Base-by-base conservation (phyloP, 2,329 filamentous ascomycete species). In the Trichoderma breve region DNA sequence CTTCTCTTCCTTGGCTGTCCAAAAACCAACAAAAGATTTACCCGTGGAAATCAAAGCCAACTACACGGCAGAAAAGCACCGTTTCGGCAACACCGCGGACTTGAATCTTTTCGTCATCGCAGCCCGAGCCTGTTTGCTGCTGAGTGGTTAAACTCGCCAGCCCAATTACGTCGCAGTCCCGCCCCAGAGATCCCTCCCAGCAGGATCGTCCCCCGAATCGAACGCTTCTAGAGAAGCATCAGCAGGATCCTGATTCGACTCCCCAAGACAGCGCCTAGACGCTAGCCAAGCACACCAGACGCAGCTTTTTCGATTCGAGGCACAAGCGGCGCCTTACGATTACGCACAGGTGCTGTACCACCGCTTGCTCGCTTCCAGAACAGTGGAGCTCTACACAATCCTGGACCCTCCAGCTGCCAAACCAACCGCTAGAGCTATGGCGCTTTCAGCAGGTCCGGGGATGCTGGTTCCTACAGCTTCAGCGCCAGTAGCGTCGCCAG, bases 381-480 rank as follows among this genome's bases (percentile, higher is more conserved):
- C 34, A 63, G 66, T 64, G 58, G 58, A 72, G 47, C 71, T 43
- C 55, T n/a, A 60, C 18, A 4, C 15, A 3, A 39, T 39, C 36
- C 64, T 34, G n/a, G 36, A 2, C 64, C 62, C 57, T 55, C 55
- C 36, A 30, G 30, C 28, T n/a, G n/a, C 43, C 43, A 51, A 21
- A n/a, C 43, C 43, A 51, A 51, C 43, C 43, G 43, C 43, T 2
- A 69, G 28, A 69, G 66, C 55, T 21, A 72, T 72, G 71, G 71
- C 66, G 66, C 71, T 72, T 70, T 72, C 71, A 72, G 71, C 71
- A 72, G 58, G 36, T 34, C 66, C 71, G 67, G 71, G 65, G 71
- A 64, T 47, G 65, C 71, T 72, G 65, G 57, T 51, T 64, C 34
- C 43, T 64, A 26, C 66, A 43, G 51, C 71, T 57, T 62, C 58